phyloP scores from a whole-genome alignment of 2,329 filamentous ascomycete genomes.

The Hypomyces rosellus region DNA sequence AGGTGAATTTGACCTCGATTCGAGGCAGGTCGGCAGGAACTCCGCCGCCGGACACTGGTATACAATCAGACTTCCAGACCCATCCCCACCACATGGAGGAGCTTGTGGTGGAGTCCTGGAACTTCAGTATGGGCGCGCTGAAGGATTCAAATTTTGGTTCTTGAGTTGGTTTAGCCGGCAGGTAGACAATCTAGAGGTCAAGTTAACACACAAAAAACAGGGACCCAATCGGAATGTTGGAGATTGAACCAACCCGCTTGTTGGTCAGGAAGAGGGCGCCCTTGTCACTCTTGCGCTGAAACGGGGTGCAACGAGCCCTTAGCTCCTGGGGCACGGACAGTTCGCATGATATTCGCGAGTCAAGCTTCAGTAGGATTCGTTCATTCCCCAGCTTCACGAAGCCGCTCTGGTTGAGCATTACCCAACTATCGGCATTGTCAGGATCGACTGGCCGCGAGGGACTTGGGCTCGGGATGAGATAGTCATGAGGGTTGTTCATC shows the following conservation, averaged over 20 bases:
- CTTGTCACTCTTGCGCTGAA: slow-evolving; percentile 65
- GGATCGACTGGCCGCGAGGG: slow-evolving; percentile 35
- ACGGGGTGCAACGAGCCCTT: slow-evolving; percentile 51
- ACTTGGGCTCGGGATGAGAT: slow-evolving; percentile 31
- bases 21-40: slow-evolving; percentile 68
- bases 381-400: slow-evolving; percentile 85
- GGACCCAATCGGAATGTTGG: neutral
- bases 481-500: slow-evolving; percentile 38
- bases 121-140: slow-evolving; percentile 78
- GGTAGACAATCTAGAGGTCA: slow-evolving; percentile 67
- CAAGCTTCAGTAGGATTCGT: slow-evolving; percentile 72
- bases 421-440: slow-evolving; percentile 65
- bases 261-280: slow-evolving; percentile 79
- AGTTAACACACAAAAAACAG: neutral
- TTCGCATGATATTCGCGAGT: slow-evolving; percentile 69
- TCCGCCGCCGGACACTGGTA: slow-evolving; percentile 75
- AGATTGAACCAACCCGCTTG: slow-evolving; percentile 57
- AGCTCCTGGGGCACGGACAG: slow-evolving; percentile 65
- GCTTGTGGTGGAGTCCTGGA: slow-evolving; percentile 74
- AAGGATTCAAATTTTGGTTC: slow-evolving; percentile 70
- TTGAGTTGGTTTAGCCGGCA: slow-evolving; percentile 63
- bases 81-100: slow-evolving; percentile 91
- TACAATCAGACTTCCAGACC: slow-evolving; percentile 75
- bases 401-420: slow-evolving; percentile 76
- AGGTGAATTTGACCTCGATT: slow-evolving; percentile 77